Percentiles rank a stretch among this genome's conserved stretches.
phyloP scores from a whole-genome alignment of 352 stramenopile species.

The Aphanomyces astaci region DNA sequence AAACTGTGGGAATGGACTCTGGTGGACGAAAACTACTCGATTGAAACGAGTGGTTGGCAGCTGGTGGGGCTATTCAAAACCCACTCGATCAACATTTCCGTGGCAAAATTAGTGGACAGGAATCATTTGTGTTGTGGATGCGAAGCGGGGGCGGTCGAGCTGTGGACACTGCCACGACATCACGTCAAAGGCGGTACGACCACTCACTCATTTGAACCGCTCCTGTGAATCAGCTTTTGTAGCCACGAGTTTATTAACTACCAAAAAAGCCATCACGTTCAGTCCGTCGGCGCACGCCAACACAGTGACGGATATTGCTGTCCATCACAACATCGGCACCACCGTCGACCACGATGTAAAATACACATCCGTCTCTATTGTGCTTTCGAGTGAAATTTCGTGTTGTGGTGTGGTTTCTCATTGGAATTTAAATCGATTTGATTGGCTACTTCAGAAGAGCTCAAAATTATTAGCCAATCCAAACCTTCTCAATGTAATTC shows the following conservation, averaged over 20 bases:
- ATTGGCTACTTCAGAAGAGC: too few species aligned
- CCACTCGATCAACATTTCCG: background rate
- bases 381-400: too few species aligned
- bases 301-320: background rate
- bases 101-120: constrained; percentile 5
- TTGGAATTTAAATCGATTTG: too few species aligned
- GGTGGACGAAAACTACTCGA: background rate
- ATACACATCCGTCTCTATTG: too few species aligned
- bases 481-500: too few species aligned
- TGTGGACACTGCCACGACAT: constrained; percentile 11
- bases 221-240: too few species aligned
- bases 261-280: constrained; percentile 9
- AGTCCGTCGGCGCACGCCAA: background rate
- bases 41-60: background rate
- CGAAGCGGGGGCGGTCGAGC: constrained; percentile 5
- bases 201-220: background rate
- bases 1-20: constrained; percentile 2
- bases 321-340: background rate
- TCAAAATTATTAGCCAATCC: too few species aligned
- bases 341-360: constrained; percentile 16
- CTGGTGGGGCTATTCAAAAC: constrained; percentile 15
- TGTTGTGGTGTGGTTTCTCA: too few species aligned
- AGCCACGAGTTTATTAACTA: background rate
- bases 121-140: background rate
- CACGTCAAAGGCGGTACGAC: background rate